Evolutionary conservation across 2,329 filamentous ascomycete species (phyloP).

Genomic region (Macrophomina tecta): DNA sequence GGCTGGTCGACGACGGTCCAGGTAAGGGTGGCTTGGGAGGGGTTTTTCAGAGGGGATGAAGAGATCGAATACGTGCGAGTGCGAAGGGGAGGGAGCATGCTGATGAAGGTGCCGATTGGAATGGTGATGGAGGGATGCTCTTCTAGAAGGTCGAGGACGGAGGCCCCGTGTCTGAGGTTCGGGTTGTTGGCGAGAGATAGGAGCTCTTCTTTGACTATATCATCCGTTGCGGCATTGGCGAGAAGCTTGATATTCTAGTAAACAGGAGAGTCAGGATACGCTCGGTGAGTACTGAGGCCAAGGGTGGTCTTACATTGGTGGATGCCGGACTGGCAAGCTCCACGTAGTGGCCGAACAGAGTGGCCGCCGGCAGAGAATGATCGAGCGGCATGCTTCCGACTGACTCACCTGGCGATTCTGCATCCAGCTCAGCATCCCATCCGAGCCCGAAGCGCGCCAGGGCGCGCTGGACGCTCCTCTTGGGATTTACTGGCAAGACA

Average conservation of each 20-base stretch:
- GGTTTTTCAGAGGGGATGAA: constrained; percentile 50
- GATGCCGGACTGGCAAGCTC: no score
- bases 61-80: constrained; percentile 76
- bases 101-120: constrained; percentile 67
- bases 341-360: no score
- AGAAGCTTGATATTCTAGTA: neutral
- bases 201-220: no score
- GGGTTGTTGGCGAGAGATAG: constrained; percentile 25
- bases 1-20: constrained; percentile 64
- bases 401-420: no score
- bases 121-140: constrained; percentile 29
- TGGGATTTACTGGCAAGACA: constrained; percentile 11
- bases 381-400: no score
- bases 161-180: neutral
- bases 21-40: constrained; percentile 62
- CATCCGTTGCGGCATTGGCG: constrained; percentile 12
- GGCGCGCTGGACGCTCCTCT: neutral
- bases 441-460: neutral
- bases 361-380: no score
- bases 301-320: no score
- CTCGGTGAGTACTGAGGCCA: no score
- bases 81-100: constrained; percentile 74
- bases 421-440: no score
- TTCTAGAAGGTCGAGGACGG: constrained; percentile 34
- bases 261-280: no score